A percentile compares a stretch with the other conserved stretches of the same genome.
Evolutionary conservation across 257 asterid species (phyloP).

Genomic region (Linderniella brevidens): DNA sequence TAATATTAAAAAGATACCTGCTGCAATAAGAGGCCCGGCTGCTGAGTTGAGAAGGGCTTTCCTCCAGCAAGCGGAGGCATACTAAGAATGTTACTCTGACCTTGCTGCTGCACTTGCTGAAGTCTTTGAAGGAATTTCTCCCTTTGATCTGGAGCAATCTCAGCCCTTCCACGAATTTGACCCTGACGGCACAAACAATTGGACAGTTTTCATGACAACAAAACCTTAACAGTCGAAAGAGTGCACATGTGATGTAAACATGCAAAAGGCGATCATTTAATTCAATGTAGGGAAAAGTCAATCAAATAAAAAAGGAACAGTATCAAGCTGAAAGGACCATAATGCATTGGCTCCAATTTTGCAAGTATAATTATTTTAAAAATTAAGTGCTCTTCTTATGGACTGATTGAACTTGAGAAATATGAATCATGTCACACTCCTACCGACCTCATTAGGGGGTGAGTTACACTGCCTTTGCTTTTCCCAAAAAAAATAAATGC

Average conservation of each 20-base stretch:
- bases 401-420: too few species aligned
- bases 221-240: not conserved
- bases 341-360: too few species aligned
- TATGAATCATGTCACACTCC: too few species aligned
- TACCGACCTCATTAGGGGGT: too few species aligned
- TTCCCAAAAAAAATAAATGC: too few species aligned
- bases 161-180: constrained; percentile 93
- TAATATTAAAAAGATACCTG: constrained; percentile 31
- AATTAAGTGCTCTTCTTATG: too few species aligned
- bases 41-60: constrained; percentile 71
- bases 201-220: not conserved
- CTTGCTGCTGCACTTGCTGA: constrained; percentile 89
- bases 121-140: constrained; percentile 82
- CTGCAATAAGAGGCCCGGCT: constrained; percentile 66
- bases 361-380: too few species aligned
- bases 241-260: not conserved
- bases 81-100: constrained; percentile 66
- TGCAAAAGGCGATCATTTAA: too few species aligned
- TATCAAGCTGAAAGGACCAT: too few species aligned
- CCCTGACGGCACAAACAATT: constrained; percentile 21
- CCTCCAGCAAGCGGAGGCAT: constrained; percentile 71
- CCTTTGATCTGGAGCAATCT: constrained; percentile 95
- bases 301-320: too few species aligned
- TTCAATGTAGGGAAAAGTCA: too few species aligned
- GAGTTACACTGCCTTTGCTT: too few species aligned